These are phyloP conservation scores for Phytopythium vexans DNA, from an alignment of 352 stramenopile species.

Conservation along the genomic window DNA sequence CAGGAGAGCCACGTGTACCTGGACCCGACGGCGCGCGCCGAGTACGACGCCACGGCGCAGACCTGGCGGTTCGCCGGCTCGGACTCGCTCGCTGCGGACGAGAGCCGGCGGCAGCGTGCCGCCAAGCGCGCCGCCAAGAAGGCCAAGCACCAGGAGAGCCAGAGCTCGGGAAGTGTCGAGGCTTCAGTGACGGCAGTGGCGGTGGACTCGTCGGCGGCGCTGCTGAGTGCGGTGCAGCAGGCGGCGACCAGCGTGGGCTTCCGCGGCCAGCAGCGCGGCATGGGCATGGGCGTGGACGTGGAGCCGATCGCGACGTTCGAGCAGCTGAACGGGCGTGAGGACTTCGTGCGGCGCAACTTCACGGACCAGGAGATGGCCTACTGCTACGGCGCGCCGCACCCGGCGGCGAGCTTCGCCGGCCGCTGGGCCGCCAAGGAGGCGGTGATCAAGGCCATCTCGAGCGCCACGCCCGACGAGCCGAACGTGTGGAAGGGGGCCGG, in stretches of 20 bases:
- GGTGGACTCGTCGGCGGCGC: slow-evolving; percentile 29
- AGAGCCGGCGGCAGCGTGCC: slow-evolving; percentile 21
- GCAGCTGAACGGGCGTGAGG: slow-evolving; percentile 67
- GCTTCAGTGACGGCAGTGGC: neutral
- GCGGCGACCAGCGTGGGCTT: slow-evolving; percentile 48
- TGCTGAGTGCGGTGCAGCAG: slow-evolving; percentile 58
- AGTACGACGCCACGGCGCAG: slow-evolving; percentile 59
- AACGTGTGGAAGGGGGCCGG: slow-evolving; percentile 74
- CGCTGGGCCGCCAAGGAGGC: slow-evolving; percentile 89
- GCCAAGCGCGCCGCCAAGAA: slow-evolving; percentile 45
- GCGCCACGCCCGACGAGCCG: slow-evolving; percentile 48
- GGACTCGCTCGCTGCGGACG: slow-evolving; percentile 28
- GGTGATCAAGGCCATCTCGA: slow-evolving; percentile 90
- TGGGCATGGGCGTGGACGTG: slow-evolving; percentile 80
- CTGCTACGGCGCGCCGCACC: slow-evolving; percentile 74
- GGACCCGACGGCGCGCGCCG: slow-evolving; percentile 71
- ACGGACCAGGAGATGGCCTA: slow-evolving; percentile 85
- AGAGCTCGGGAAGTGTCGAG: neutral
- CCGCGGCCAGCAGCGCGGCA: slow-evolving; percentile 29
- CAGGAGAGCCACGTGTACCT: slow-evolving; percentile 87
- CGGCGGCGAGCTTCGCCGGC: slow-evolving; percentile 82
- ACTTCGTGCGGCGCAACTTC: slow-evolving; percentile 88
- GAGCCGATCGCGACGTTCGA: slow-evolving; percentile 84
- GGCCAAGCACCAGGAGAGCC: slow-evolving; percentile 21
- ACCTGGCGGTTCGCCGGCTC: slow-evolving; percentile 72